Percentiles rank a stretch among this genome's conserved stretches.
phyloP scores from a whole-genome alignment of 2,329 filamentous ascomycete species.

The Camillea tinctor region DNA sequence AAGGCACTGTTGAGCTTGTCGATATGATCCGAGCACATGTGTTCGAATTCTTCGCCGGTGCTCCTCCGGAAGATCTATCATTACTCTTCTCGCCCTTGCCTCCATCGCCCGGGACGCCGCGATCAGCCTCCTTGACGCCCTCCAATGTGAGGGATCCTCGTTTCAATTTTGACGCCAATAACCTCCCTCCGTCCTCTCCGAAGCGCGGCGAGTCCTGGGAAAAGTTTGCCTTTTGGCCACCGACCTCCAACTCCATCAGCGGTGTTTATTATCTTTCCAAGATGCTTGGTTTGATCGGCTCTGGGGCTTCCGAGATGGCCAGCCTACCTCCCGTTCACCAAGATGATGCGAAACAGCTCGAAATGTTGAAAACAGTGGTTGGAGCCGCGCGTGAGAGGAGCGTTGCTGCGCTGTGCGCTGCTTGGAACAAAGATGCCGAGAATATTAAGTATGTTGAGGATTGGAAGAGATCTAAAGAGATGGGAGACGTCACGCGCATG shows the following conservation, averaged over 20 bases:
- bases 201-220: constrained; percentile 85
- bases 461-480: constrained; percentile 81
- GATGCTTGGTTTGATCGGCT: constrained; percentile 79
- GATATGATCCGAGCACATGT: constrained; percentile 78
- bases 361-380: constrained; percentile 74
- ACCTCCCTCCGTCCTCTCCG: constrained; percentile 73
- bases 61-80: constrained; percentile 88
- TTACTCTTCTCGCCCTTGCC: constrained; percentile 80
- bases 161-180: constrained; percentile 77
- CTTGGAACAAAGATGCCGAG: constrained; percentile 92
- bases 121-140: constrained; percentile 52
- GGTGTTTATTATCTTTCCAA: constrained; percentile 88
- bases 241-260: constrained; percentile 85
- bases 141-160: constrained; percentile 65
- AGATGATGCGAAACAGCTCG: constrained; percentile 57
- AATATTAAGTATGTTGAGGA: constrained; percentile 91
- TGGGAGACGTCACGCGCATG: constrained; percentile 87
- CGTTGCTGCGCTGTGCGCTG: constrained; percentile 79
- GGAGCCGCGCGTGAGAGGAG: constrained; percentile 79
- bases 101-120: constrained; percentile 66
- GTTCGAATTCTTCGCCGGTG: constrained; percentile 78
- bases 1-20: constrained; percentile 78
- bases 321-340: constrained; percentile 65
- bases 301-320: constrained; percentile 82
- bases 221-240: constrained; percentile 94